A percentile compares a stretch with the other conserved stretches of the same genome.
Conservation (phyloP, 2,329 filamentous ascomycete species). For the Fusarium redolens region DNA sequence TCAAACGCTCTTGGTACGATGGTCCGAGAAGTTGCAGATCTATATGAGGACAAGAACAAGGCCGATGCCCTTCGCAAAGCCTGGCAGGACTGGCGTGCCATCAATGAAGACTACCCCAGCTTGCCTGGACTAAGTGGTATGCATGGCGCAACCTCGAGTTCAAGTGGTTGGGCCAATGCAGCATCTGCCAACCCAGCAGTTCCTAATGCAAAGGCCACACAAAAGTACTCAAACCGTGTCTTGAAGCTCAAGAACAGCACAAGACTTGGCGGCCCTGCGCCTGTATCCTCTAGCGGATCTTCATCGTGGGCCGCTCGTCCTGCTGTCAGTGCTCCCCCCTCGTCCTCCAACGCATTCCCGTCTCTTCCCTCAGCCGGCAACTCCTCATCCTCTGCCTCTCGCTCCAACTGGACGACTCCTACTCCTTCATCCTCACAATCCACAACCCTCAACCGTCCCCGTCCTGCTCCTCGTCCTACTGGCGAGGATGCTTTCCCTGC, state of each 20-base stretch:
- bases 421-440: slow-evolving; percentile 45
- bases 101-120: slow-evolving; percentile 95
- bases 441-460: slow-evolving; percentile 32
- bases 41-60: slow-evolving; percentile 87
- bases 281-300: slow-evolving; percentile 34
- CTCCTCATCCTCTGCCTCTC: slow-evolving; percentile 40
- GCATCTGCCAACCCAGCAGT: slow-evolving; percentile 66
- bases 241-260: slow-evolving; percentile 71
- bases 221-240: slow-evolving; percentile 65
- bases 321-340: slow-evolving; percentile 23
- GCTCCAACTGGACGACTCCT: slow-evolving; percentile 47
- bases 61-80: slow-evolving; percentile 79
- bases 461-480: slow-evolving; percentile 38
- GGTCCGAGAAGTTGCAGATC: slow-evolving; percentile 89
- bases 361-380: slow-evolving; percentile 51
- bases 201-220: slow-evolving; percentile 54
- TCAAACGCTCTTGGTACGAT: slow-evolving; percentile 87
- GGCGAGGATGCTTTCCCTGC: slow-evolving; percentile 80
- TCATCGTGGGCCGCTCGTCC: slow-evolving; percentile 40
- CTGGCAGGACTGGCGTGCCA: slow-evolving; percentile 95
- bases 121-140: slow-evolving; percentile 80
- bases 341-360: slow-evolving; percentile 56
- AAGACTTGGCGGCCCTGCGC: slow-evolving; percentile 54
- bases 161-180: slow-evolving; percentile 69
- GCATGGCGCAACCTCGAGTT: slow-evolving; percentile 68